Conservation (phyloP, 148 eudicot genomes). For the Heliosperma pusillum region DNA sequence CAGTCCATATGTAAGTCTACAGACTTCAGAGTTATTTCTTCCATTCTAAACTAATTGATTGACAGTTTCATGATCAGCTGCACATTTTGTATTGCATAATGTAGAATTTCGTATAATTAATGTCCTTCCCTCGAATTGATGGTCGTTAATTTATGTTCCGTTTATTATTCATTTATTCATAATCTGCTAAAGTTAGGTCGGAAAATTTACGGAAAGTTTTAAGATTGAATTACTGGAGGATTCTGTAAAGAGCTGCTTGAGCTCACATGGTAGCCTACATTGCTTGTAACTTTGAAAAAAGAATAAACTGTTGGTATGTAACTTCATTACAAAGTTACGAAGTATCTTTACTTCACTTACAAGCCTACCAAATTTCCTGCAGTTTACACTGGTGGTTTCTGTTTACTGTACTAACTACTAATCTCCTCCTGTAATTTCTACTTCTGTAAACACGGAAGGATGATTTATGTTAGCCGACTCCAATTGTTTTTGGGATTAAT, state of each 20-base stretch:
- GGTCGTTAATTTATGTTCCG: too few species aligned
- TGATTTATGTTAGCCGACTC: too few species aligned
- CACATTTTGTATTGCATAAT: not conserved
- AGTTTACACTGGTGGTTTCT: slow-evolving; percentile 1
- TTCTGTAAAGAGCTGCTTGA: not conserved
- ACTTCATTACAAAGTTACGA: slow-evolving; percentile 8
- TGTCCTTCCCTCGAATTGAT: too few species aligned
- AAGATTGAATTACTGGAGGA: not conserved
- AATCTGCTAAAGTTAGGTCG: not conserved
- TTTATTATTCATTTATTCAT: not conserved
- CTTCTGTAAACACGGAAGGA: too few species aligned
- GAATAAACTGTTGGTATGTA: not conserved
- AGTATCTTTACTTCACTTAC: slow-evolving; percentile 6
- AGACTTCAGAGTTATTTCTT: not conserved
- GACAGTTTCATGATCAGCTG: not conserved
- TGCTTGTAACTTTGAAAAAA: slow-evolving; percentile 17
- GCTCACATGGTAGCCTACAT: not conserved
- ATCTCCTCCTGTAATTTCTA: too few species aligned
- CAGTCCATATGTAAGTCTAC: not conserved
- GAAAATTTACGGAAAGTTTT: too few species aligned
- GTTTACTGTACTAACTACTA: too few species aligned
- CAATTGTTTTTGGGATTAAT: slow-evolving; percentile 6
- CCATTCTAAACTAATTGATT: not conserved
- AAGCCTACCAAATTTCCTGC: not conserved
- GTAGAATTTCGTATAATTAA: not conserved